Base-by-base conservation (phyloP, 331 rosid species). In the Cydonia oblonga region DNA sequence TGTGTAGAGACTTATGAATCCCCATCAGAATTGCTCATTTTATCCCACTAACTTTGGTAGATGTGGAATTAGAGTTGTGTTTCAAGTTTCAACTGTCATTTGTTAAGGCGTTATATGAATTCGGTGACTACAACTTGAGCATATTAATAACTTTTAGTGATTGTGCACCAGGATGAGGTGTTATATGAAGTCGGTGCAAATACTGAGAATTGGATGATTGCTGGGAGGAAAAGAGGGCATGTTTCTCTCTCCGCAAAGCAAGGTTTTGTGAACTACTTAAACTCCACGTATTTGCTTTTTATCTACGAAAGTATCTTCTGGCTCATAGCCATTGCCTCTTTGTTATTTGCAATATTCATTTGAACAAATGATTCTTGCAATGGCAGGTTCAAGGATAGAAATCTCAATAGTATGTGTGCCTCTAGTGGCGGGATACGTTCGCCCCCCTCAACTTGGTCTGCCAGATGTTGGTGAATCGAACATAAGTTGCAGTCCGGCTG, bases 141-240 rank as follows among this genome's bases (percentile, higher is more conserved):
- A 40, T 33, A 46, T 25, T 64, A 68, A 66, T 22, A 56, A 5
- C 11, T 56, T 49, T 40, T 78, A 19, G 69, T 71, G 32, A 33
- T 76, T 76, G 46, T 72, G 74, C 75, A 70, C 68, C 88, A 89
- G 91, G 97, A 82, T 67, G 97, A 95, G 81, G 87, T 95, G 72
- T 66, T 95, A 64, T 95, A 91, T 11, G 99, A 91, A 83, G 92
- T 95, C 73, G 72, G 86, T 30, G 97, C 96, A 71, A 89, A 80
- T 84, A 77, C 88, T 24, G 97, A 93, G 71, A 91, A 81, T 79
- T 95, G 97, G 99, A 95, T 95, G 97, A 78, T 95, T 69, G 97
- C 97, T 58, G 99, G 99, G 76, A 89, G 99, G 84, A 95, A 91
- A 87, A 85, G 97, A 87, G 99, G 99, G 58, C 89, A 91, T 64